Conservation (phyloP, 768 basidiomycete species). For the Suillus hirtellus region DNA sequence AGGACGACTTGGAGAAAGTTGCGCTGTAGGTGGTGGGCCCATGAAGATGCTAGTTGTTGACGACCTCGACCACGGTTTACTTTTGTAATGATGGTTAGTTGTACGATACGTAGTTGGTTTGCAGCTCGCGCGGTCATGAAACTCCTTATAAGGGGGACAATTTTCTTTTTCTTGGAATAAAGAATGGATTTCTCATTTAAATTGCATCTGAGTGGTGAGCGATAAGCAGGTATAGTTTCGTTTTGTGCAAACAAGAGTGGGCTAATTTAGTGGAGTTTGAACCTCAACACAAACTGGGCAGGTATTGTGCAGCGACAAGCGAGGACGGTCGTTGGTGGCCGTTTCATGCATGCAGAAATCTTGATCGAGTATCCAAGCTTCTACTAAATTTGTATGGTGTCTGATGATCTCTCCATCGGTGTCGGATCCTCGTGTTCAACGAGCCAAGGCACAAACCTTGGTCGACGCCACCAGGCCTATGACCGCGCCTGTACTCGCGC, state of each 20-base stretch:
- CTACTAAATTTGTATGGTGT: no score
- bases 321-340: neutral
- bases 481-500: neutral
- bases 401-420: neutral
- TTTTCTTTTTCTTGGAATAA: neutral
- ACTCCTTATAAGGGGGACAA: neutral
- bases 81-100: neutral
- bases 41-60: neutral
- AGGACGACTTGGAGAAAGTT: constrained; percentile 29
- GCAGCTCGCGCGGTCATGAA: neutral
- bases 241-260: neutral
- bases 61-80: neutral
- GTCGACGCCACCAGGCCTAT: neutral
- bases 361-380: neutral
- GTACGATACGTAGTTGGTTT: neutral
- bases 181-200: neutral
- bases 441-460: neutral
- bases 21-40: constrained; percentile 24
- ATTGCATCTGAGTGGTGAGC: neutral
- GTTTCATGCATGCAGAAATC: no score
- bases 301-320: neutral
- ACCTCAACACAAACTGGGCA: neutral
- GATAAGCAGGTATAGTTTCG: neutral
- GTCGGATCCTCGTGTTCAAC: neutral
- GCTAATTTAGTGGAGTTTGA: neutral